Conservation (phyloP, 2,329 filamentous ascomycete genomes). For the Colletotrichum higginsianum region DNA sequence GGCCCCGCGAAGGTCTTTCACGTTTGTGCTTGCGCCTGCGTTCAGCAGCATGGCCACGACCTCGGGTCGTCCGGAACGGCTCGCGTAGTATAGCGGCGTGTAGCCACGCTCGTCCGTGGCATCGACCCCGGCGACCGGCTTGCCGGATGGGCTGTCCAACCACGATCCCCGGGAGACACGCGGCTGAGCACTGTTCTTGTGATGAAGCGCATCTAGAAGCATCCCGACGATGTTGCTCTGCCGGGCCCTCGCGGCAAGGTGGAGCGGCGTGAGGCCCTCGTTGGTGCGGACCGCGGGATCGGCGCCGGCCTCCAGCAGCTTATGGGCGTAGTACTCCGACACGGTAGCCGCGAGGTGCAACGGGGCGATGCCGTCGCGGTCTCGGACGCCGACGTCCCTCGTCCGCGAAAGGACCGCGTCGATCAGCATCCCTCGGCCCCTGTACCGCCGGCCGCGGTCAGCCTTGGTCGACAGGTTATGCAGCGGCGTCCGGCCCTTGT, state of each 20-base stretch:
- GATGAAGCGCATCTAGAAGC: slow-evolving; percentile 42
- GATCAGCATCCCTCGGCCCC: slow-evolving; percentile 20
- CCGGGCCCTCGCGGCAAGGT: slow-evolving; percentile 54
- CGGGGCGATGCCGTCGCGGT: slow-evolving; percentile 43
- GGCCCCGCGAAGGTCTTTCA: slow-evolving; percentile 40
- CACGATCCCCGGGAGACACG: background rate
- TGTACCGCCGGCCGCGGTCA: background rate
- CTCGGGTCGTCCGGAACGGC: slow-evolving; percentile 45
- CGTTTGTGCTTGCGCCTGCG: slow-evolving; percentile 44
- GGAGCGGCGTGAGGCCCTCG: slow-evolving; percentile 56
- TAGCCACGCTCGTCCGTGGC: background rate
- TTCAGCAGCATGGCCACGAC: slow-evolving; percentile 47
- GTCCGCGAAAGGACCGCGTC: slow-evolving; percentile 42
- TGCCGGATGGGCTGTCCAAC: rapidly evolving
- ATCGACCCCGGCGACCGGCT: background rate
- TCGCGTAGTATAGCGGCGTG: slow-evolving; percentile 48
- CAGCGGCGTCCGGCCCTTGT: slow-evolving; percentile 45
- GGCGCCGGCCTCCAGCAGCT: slow-evolving; percentile 55
- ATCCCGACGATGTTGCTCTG: slow-evolving; percentile 53
- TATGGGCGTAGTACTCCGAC: slow-evolving; percentile 45
- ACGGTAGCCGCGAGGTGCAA: slow-evolving; percentile 46
- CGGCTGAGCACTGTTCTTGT: background rate
- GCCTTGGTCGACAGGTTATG: slow-evolving; percentile 43
- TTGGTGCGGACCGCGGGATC: slow-evolving; percentile 50
- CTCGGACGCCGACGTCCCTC: slow-evolving; percentile 6